These are phyloP conservation scores for Lignosus rhinocerotis DNA, from an alignment of 1,284 basidiomycete genomes.

Conservation along the genomic window DNA sequence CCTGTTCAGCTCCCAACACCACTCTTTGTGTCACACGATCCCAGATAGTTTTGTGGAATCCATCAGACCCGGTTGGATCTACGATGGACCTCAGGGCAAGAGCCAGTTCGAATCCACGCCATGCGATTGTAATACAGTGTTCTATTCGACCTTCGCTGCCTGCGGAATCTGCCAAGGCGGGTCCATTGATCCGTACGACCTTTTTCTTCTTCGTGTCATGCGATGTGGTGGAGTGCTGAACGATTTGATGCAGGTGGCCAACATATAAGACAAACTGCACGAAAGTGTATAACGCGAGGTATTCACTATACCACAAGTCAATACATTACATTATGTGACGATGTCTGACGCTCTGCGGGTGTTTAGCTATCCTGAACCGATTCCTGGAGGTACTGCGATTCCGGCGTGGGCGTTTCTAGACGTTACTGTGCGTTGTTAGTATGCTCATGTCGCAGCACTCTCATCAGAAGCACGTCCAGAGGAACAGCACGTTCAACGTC, in stretches of 20 bases:
- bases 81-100: not conserved
- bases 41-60: not conserved
- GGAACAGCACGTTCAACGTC: constrained; percentile 2
- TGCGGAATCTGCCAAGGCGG: constrained; percentile 5
- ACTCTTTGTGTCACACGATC: not conserved
- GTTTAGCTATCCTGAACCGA: not conserved
- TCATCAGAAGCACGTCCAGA: not conserved
- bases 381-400: not conserved
- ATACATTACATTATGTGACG: not conserved
- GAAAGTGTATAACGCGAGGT: not conserved
- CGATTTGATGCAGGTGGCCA: not conserved
- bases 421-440: not conserved
- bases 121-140: constrained; percentile 6
- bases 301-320: not conserved
- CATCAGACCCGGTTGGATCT: not conserved
- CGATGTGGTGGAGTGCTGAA: not conserved
- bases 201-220: not conserved
- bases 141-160: constrained; percentile 2
- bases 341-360: not conserved
- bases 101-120: not conserved
- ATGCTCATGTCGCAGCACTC: not conserved
- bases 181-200: not conserved
- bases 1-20: not conserved
- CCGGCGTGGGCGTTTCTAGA: constrained; percentile 1
- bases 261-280: not conserved